Evolutionary conservation across 257 asterid species (phyloP), one percentile per base, ranked within the genome.

Genomic region (Salvia rosmarinus): DNA sequence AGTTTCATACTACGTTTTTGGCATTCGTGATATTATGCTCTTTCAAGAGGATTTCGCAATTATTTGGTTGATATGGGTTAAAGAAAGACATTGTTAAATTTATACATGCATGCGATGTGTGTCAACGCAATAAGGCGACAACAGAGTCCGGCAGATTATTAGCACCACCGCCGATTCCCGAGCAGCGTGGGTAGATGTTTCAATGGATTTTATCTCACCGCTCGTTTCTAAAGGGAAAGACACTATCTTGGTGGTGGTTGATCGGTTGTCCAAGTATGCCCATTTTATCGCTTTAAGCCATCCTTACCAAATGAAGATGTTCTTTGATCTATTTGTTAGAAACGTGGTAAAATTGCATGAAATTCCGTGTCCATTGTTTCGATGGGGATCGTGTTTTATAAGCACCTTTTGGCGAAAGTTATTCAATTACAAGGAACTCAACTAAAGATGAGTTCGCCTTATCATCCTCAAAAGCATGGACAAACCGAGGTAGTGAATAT

Each of bases 401-500:
- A 62, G 52, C 5, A 9, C 17, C 10, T 62, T 62, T 10, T 62
- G 52, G 52, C 16, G 52, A 3, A 40, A 56, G 14, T 25, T 32
- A 32, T 32, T 32, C n/a, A 25, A 25, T 56, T 56, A 2, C 34
- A 19, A 39, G 52, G 68, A 2, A 39, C 5, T 1, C 51, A 40
- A 19, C 37, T 62, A 1, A 17, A 20, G 4, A 39, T 62, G 52
- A 62, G 68, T 12, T 39, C 52, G 1, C 3, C 52, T 4, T 62
- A 62, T 21, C 68, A 62, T 19, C 68, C 68, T 1, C 68, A 62
- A 39, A 39, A 11, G 0, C 35, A 63, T 21, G 54, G 68, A 13
- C 68, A 40, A 5, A 19, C n/a, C 54, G 13, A 20, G 19, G 68
- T 40, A 1, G 68, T 42, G 4, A 11, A 40, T 63, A 12, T 35